These are phyloP conservation scores for Parvularia atlantis DNA, from an alignment of 78 protist species.

Conservation along the genomic window DNA sequence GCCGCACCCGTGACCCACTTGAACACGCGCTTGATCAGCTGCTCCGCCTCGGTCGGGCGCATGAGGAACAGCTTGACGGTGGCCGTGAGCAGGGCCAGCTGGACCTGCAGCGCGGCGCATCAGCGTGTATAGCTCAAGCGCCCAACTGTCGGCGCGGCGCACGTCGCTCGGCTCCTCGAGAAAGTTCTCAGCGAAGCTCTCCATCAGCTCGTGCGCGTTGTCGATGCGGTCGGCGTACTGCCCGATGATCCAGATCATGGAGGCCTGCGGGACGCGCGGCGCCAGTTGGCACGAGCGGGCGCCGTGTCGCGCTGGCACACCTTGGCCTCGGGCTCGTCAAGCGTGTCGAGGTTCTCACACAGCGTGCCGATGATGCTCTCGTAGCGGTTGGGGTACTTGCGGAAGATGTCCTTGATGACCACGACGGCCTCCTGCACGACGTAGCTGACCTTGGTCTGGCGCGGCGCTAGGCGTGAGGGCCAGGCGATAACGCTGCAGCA, in stretches of 20 bases:
- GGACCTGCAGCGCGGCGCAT: too few relatives aligned
- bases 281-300: too few relatives aligned
- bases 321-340: slow-evolving; percentile 98
- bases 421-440: slow-evolving; percentile 95
- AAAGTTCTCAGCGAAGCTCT: slow-evolving; percentile 8
- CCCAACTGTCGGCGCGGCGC: too few relatives aligned
- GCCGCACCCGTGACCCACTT: slow-evolving; percentile 71
- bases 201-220: slow-evolving; percentile 75
- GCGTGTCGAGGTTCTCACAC: slow-evolving; percentile 86
- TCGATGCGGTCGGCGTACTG: slow-evolving; percentile 93
- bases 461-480: too few relatives aligned
- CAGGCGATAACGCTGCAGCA: too few relatives aligned
- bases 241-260: slow-evolving; percentile 96
- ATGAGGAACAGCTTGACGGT: slow-evolving; percentile 94
- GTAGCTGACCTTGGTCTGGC: slow-evolving; percentile 81
- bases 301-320: too few relatives aligned
- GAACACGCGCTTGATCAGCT: slow-evolving; percentile 67
- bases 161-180: slow-evolving; percentile 8
- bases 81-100: slow-evolving; percentile 93
- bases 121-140: too few relatives aligned
- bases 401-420: slow-evolving; percentile 89
- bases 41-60: slow-evolving; percentile 80
- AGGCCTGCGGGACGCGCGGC: too few relatives aligned
- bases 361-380: slow-evolving; percentile 87
- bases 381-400: slow-evolving; percentile 81